A percentile compares a stretch with the other conserved stretches of the same genome.
Evolutionary conservation across 139 green algal genomes (phyloP).

Genomic region (Nannochloris sp.): DNA sequence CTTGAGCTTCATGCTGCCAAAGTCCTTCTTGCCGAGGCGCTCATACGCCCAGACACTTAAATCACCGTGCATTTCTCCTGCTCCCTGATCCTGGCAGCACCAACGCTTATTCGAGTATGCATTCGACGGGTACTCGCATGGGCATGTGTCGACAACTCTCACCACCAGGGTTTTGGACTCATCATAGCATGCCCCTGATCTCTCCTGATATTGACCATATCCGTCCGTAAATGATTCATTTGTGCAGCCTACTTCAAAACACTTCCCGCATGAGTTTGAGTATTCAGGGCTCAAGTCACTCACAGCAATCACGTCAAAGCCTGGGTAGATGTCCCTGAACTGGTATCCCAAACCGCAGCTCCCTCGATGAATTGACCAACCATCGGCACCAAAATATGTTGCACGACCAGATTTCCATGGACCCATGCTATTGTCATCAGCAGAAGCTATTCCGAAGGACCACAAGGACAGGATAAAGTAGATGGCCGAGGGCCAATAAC

Average conservation of each 20-base stretch:
- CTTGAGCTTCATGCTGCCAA: constrained; percentile 11
- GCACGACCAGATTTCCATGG: background rate
- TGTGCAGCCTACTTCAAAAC: constrained; percentile 23
- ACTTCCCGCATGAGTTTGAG: constrained; percentile 1
- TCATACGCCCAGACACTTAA: constrained; percentile 27
- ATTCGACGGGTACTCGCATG: constrained; percentile 27
- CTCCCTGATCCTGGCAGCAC: constrained; percentile 28
- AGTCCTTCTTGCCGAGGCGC: constrained; percentile 10
- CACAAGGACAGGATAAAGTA: background rate
- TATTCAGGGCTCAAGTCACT: background rate
- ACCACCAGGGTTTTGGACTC: constrained; percentile 10
- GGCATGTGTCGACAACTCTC: constrained; percentile 22
- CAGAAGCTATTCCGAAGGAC: background rate
- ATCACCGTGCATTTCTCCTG: constrained; percentile 18
- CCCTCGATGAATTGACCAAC: constrained; percentile 1
- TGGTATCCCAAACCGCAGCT: constrained; percentile 6
- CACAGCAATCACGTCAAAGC: constrained; percentile 5
- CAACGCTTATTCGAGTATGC: constrained; percentile 32
- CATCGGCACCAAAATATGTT: constrained; percentile 8
- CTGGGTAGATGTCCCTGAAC: constrained; percentile 1
- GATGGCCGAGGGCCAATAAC: too few relatives aligned
- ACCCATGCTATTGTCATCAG: too few relatives aligned
- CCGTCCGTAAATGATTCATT: constrained; percentile 14
- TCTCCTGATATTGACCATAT: constrained; percentile 10
- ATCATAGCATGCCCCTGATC: constrained; percentile 5